These are phyloP conservation scores for Leccinellum rugosiceps DNA, from an alignment of 768 basidiomycete species.

Conservation along the genomic window DNA sequence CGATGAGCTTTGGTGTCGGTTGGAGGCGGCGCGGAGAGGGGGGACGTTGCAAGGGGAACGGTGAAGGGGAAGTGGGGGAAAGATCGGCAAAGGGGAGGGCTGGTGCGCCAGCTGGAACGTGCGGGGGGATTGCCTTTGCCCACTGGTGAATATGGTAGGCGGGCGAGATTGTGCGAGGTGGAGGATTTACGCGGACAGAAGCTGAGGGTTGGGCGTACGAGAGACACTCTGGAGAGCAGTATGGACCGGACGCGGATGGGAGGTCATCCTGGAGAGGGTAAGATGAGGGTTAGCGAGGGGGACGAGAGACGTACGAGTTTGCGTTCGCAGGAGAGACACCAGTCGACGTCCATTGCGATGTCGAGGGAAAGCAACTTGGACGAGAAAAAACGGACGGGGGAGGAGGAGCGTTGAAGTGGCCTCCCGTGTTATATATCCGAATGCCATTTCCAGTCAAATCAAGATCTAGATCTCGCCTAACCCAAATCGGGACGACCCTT, in stretches of 20 bases:
- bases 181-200: not conserved
- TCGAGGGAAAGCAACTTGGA: not conserved
- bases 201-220: conserved; percentile 39
- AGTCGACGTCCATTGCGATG: conserved; percentile 58
- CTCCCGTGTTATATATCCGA: conserved; percentile 29
- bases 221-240: conserved; percentile 53
- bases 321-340: conserved; percentile 66
- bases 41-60: conserved; percentile 8
- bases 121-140: conserved; percentile 31
- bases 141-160: conserved; percentile 25
- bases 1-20: conserved; percentile 35
- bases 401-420: conserved; percentile 2
- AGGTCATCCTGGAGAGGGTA: conserved; percentile 17
- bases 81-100: conserved; percentile 26
- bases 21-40: conserved; percentile 24
- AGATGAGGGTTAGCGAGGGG: not conserved
- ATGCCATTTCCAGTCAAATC: conserved; percentile 19
- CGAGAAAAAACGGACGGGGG: conserved; percentile 20
- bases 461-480: conserved; percentile 22
- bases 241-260: conserved; percentile 36
- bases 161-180: not conserved
- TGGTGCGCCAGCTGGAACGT: conserved; percentile 32
- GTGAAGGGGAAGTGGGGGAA: not conserved
- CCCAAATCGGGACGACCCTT: conserved; percentile 20
- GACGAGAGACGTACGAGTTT: conserved; percentile 46